These are phyloP conservation scores for Xanthoceras sorbifolium DNA, from an alignment of 345 rosid species.

Conservation along the genomic window DNA sequence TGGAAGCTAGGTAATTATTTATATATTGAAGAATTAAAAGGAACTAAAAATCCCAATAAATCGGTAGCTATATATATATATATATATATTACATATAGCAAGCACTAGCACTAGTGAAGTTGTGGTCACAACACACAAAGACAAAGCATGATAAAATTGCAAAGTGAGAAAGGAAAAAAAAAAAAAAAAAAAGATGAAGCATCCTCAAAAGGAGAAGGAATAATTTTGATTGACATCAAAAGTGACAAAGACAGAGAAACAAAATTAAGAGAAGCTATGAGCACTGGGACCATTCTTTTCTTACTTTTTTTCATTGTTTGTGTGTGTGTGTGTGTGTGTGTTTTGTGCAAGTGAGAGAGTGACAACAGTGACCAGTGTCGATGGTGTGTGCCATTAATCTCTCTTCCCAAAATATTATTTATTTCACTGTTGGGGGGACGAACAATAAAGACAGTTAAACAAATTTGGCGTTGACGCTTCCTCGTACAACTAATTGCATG, in stretches of 20 bases:
- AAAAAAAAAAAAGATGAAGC: conserved; percentile 15
- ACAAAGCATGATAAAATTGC: conserved; percentile 6
- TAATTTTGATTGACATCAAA: conserved; percentile 28
- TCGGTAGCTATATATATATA: neutral
- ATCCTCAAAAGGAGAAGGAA: conserved; percentile 28
- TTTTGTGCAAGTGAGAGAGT: neutral
- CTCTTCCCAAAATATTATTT: too few relatives aligned
- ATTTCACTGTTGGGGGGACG: too few relatives aligned
- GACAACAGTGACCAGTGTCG: too few relatives aligned
- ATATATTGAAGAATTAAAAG: neutral
- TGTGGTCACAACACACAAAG: conserved; percentile 25
- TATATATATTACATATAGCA: neutral
- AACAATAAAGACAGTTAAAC: conserved; percentile 19
- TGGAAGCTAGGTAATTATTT: neutral
- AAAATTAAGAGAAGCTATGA: conserved; percentile 22
- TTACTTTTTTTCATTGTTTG: neutral
- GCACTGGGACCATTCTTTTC: conserved; percentile 24
- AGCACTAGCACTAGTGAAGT: conserved; percentile 5
- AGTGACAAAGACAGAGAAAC: conserved; percentile 19
- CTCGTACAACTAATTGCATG: conserved; percentile 29
- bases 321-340: neutral
- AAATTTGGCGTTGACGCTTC: conserved; percentile 35
- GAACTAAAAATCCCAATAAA: neutral
- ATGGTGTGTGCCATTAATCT: too few relatives aligned
- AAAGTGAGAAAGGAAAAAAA: conserved; percentile 1